Evolutionary conservation across 306 rosid species (phyloP).

Genomic region (Carpinus fangiana): DNA sequence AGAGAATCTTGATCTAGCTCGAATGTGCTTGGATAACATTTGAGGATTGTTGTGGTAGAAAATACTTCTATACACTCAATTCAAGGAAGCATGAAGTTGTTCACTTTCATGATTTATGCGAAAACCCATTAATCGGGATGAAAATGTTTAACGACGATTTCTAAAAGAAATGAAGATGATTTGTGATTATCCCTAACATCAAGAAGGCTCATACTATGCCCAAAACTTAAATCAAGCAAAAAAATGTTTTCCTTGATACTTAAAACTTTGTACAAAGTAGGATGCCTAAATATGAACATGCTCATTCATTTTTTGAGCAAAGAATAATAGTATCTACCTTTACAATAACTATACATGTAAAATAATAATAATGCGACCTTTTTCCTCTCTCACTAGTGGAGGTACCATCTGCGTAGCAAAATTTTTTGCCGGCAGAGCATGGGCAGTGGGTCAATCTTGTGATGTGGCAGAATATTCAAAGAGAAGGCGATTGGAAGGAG

Average conservation of each 20-base stretch:
- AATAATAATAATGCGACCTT: neutral
- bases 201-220: neutral
- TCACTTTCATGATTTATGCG: no score
- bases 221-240: neutral
- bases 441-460: slow-evolving; percentile 49
- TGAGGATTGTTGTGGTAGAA: neutral
- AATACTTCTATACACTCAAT: neutral
- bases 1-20: neutral
- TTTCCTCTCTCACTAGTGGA: neutral
- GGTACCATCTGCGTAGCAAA: neutral
- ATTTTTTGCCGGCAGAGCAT: neutral
- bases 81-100: no score
- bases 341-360: neutral
- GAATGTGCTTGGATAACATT: neutral
- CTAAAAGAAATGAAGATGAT: neutral
- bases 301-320: slow-evolving; percentile 46
- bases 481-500: slow-evolving; percentile 66
- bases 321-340: slow-evolving; percentile 30
- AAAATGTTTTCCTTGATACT: slow-evolving; percentile 34
- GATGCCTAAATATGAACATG: slow-evolving; percentile 37
- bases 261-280: slow-evolving; percentile 36
- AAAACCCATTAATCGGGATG: no score
- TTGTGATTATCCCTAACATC: neutral
- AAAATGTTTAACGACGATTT: no score
- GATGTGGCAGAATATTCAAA: slow-evolving; percentile 79